Percentiles rank a stretch among this genome's conserved stretches.
These are phyloP conservation scores for Eimeria zaria DNA, from an alignment of 169 alveolate species.

Conservation along the genomic window DNA sequence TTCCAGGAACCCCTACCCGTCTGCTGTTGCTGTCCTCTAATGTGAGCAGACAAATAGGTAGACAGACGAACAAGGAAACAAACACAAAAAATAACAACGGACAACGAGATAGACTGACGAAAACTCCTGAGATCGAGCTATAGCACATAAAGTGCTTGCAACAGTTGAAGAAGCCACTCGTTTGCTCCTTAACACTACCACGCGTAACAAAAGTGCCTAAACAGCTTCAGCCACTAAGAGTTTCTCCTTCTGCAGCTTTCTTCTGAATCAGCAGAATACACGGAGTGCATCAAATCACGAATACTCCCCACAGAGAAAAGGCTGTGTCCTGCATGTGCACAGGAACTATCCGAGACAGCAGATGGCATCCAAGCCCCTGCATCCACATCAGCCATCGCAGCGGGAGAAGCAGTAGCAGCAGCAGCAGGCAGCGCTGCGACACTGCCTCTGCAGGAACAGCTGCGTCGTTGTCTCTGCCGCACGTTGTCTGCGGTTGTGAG, in stretches of 20 bases:
- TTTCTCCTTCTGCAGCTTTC: background rate
- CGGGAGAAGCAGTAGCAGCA: background rate
- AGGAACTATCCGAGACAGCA: background rate
- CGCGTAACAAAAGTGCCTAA: background rate
- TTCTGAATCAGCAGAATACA: background rate
- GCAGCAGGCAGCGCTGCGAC: background rate
- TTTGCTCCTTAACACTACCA: background rate
- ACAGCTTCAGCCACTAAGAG: background rate
- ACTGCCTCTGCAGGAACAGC: slow-evolving; percentile 50
- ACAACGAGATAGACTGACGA: background rate
- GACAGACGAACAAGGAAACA: background rate
- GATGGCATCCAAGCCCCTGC: slow-evolving; percentile 3
- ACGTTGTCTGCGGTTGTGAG: background rate
- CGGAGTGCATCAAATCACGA: background rate
- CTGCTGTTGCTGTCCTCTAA: slow-evolving; percentile 10
- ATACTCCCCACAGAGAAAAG: background rate
- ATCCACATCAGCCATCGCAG: background rate
- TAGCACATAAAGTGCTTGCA: background rate
- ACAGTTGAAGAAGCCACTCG: background rate
- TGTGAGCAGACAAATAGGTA: background rate
- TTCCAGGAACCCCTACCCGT: slow-evolving; percentile 7
- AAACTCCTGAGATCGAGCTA: background rate
- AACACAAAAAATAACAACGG: background rate
- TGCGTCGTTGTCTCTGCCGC: slow-evolving; percentile 18
- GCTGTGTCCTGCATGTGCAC: background rate